Conservation (phyloP, 2,329 filamentous ascomycete genomes). For the Cytospora piceicola region DNA sequence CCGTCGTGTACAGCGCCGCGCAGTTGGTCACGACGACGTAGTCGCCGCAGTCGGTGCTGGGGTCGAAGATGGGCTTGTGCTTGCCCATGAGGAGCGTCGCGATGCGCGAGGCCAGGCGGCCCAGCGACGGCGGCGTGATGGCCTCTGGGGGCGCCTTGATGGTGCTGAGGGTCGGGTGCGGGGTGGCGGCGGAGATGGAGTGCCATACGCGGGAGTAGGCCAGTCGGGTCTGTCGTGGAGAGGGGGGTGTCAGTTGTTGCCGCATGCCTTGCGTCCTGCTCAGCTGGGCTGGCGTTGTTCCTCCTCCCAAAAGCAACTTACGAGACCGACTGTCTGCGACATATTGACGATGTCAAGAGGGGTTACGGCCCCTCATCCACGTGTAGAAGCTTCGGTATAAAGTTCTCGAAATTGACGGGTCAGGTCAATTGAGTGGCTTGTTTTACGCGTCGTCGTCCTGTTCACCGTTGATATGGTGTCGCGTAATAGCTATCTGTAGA, state of each 20-base stretch:
- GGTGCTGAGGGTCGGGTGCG: slow-evolving; percentile 60
- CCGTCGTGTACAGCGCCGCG: slow-evolving; percentile 82
- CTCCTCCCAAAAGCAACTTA: slow-evolving; percentile 53
- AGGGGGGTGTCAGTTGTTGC: slow-evolving; percentile 12
- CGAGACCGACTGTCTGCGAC: slow-evolving; percentile 80
- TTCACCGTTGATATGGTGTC: slow-evolving; percentile 12
- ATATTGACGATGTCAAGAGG: slow-evolving; percentile 52
- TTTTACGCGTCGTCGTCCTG: slow-evolving; percentile 7
- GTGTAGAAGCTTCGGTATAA: slow-evolving; percentile 8
- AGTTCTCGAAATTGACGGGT: background rate
- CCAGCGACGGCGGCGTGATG: slow-evolving; percentile 76
- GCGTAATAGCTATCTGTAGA: slow-evolving; percentile 3
- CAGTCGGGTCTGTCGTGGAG: slow-evolving; percentile 73
- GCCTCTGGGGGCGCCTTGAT: slow-evolving; percentile 55
- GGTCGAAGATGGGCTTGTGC: slow-evolving; percentile 97
- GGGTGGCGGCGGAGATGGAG: slow-evolving; percentile 72
- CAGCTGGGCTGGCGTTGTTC: slow-evolving; percentile 12
- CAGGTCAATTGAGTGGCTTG: slow-evolving; percentile 5
- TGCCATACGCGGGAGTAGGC: slow-evolving; percentile 98
- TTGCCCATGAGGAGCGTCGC: slow-evolving; percentile 94
- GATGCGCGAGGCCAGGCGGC: slow-evolving; percentile 85
- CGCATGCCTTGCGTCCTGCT: slow-evolving; percentile 16
- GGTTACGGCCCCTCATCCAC: slow-evolving; percentile 39
- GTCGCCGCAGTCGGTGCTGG: slow-evolving; percentile 97
- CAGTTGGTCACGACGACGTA: slow-evolving; percentile 96